Percentiles rank a stretch among this genome's conserved stretches.
These are phyloP conservation scores for Tritrichomonas foetus DNA, from an alignment of 208 protist genomes.

Conservation along the genomic window DNA sequence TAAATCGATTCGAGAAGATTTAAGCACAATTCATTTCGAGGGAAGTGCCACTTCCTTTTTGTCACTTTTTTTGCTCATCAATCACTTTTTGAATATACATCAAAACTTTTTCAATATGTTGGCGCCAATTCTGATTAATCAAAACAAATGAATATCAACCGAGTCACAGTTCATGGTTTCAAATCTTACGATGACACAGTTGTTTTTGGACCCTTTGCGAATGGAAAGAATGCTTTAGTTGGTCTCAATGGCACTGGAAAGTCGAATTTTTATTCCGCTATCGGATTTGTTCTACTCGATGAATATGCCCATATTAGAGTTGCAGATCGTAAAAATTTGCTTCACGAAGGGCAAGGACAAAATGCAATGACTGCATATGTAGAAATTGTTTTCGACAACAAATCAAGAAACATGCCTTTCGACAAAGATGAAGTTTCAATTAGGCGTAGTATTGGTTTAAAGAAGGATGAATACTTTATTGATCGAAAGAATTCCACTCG, in stretches of 20 bases:
- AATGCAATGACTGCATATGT: not conserved
- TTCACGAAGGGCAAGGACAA: slow-evolving; percentile 32
- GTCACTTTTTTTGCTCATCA: too few relatives aligned
- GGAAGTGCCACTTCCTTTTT: too few relatives aligned
- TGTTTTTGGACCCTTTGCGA: not conserved
- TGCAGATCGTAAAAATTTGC: not conserved
- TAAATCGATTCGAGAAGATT: too few relatives aligned
- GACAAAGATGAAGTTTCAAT: slow-evolving; percentile 38
- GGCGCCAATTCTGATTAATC: too few relatives aligned
- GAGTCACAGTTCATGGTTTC: slow-evolving; percentile 35
- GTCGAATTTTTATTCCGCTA: slow-evolving; percentile 39
- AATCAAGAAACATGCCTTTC: not conserved
- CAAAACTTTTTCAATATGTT: too few relatives aligned
- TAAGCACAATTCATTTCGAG: too few relatives aligned
- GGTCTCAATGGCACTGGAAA: slow-evolving; percentile 32
- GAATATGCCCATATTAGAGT: not conserved
- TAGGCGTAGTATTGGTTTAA: not conserved
- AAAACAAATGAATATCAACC: slow-evolving; percentile 21
- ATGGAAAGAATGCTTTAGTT: slow-evolving; percentile 31
- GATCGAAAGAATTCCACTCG: slow-evolving; percentile 26
- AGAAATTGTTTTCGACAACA: slow-evolving; percentile 25
- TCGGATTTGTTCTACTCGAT: slow-evolving; percentile 31
- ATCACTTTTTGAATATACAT: too few relatives aligned
- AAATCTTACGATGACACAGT: slow-evolving; percentile 38
- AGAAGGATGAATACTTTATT: slow-evolving; percentile 43